Base-by-base conservation (phyloP, 495 filamentous ascomycete species). In the Penicillium chermesinum region DNA sequence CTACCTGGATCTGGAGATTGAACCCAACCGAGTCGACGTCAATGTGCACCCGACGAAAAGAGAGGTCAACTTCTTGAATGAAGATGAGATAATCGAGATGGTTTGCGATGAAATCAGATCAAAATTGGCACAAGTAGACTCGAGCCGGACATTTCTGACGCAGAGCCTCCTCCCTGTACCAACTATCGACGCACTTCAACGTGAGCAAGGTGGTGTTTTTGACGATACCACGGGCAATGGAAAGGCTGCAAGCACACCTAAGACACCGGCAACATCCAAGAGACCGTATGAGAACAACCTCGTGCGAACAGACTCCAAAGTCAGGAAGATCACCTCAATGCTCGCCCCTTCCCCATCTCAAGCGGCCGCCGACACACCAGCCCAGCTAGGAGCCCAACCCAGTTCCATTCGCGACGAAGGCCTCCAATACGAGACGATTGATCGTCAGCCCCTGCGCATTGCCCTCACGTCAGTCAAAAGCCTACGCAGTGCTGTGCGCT, bases 11-110 rank as follows among this genome's bases (percentile, higher is more conserved):
- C 74, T 99, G 1, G 88, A 96, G 46, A 91, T 99, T 51, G 91
- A 97, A 49, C 93, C 94, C 7, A 80, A 87, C 33, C 80, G 91
- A 12, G 89, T 99, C 2, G 94, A 99, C 65, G 94, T 99, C 58
- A 99, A 99, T 58, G 84, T 99, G 0, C 94, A 99, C 62, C 94
- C 94, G 3, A 97, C 94, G 2, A 99, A 99, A 63, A 79, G 91
- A 41, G 94, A 99, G 64, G 94, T 99, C 21, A 95, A 97, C 61
- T 97, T 99, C 62, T 76, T 99, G 3, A 95, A 97, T 52, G 94
- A 99, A 62, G 94, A 97, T 55, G 93, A 97, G 54, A 95, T 97
- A 44, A 86, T 95, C 49, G 89, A 95, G 57, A 80, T 77, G 38
- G 84, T 99, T 21, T 95, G 89, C 68, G 78, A 82, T 49, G 83